These are phyloP conservation scores for Pseudocercospora cruenta DNA, from an alignment of 2,329 filamentous ascomycete species.

Conservation along the genomic window DNA sequence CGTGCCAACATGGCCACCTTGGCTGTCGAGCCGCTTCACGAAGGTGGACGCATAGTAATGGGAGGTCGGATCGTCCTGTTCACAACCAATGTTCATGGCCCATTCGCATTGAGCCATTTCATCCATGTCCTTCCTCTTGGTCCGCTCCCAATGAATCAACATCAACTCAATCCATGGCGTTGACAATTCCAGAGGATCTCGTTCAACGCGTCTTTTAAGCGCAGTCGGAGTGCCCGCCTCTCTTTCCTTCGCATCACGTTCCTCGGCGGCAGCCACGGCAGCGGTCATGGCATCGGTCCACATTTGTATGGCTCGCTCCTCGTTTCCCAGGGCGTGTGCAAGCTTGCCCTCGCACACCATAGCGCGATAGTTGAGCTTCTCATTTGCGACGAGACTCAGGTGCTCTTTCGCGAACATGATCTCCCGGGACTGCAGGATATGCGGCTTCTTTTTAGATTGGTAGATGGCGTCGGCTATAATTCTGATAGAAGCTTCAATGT, in stretches of 20 bases:
- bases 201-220: background rate
- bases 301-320: slow-evolving; percentile 32
- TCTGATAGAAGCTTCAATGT: slow-evolving; percentile 30
- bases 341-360: slow-evolving; percentile 39
- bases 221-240: background rate
- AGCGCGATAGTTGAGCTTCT: slow-evolving; percentile 29
- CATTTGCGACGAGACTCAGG: slow-evolving; percentile 28
- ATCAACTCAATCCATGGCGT: slow-evolving; percentile 40
- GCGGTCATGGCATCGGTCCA: slow-evolving; percentile 33
- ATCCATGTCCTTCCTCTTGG: slow-evolving; percentile 13
- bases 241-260: slow-evolving; percentile 7
- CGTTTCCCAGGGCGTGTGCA: slow-evolving; percentile 28
- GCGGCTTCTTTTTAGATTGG: slow-evolving; percentile 20
- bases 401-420: slow-evolving; percentile 26
- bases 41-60: slow-evolving; percentile 41
- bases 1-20: slow-evolving; percentile 32
- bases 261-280: slow-evolving; percentile 23
- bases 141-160: slow-evolving; percentile 26
- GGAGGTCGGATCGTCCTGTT: slow-evolving; percentile 49
- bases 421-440: slow-evolving; percentile 21
- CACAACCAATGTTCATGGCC: slow-evolving; percentile 42
- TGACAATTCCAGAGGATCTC: slow-evolving; percentile 30
- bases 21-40: slow-evolving; percentile 26
- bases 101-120: slow-evolving; percentile 33
- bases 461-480: slow-evolving; percentile 30